Conservation (phyloP, 441 rosid genomes). For the Gossypium laxum region DNA sequence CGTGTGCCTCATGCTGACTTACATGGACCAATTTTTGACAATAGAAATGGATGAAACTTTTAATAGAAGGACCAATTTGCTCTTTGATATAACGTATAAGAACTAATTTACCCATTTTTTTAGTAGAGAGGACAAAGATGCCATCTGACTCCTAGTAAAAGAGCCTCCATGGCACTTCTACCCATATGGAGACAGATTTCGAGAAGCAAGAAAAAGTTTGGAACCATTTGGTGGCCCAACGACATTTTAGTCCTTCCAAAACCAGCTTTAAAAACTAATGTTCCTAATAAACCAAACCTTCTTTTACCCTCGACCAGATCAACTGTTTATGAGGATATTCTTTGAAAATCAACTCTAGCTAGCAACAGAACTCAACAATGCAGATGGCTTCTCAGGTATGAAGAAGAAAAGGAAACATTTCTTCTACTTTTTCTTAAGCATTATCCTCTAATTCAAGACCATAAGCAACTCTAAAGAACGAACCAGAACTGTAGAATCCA, state of each 20-base stretch:
- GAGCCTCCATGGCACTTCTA: no score
- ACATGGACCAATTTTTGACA: no score
- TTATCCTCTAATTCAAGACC: background rate
- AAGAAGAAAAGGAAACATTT: background rate
- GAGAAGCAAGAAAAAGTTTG: background rate
- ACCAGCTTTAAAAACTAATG: background rate
- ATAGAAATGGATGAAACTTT: no score
- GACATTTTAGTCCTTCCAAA: background rate
- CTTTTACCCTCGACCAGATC: background rate
- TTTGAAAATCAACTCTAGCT: background rate
- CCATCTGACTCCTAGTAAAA: no score
- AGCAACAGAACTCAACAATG: background rate
- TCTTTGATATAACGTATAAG: no score
- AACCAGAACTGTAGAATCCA: background rate
- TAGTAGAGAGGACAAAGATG: no score
- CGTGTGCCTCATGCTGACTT: no score
- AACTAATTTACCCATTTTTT: no score
- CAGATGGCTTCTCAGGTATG: background rate
- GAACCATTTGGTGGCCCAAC: background rate
- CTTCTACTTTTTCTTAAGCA: background rate
- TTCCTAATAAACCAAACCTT: background rate
- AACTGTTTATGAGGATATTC: background rate
- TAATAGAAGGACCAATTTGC: no score
- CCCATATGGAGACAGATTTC: background rate
- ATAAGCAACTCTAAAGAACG: background rate